Percentiles rank a stretch among this genome's conserved stretches.
phyloP scores from a whole-genome alignment of 202 grass and related monocot species.

The Elaeis oleifera region DNA sequence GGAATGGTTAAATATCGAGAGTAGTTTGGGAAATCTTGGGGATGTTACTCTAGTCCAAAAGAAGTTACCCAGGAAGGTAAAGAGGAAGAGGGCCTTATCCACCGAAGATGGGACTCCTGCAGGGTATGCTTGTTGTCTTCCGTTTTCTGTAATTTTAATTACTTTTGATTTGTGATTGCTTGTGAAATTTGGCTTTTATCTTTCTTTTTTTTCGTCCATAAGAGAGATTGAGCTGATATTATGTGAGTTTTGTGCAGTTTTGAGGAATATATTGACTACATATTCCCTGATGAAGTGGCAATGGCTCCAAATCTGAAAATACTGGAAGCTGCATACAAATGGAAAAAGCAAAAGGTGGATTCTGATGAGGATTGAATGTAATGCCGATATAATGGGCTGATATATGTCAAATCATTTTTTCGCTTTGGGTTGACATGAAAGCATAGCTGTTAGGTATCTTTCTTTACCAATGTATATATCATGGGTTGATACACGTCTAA shows the following conservation, averaged over 20 bases:
- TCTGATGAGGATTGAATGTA: conserved; percentile 39
- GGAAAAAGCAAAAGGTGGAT: conserved; percentile 74
- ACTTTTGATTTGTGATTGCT: not conserved
- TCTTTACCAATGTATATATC: no score
- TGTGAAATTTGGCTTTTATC: not conserved
- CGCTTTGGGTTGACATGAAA: no score
- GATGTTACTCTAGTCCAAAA: conserved; percentile 79
- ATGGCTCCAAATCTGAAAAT: conserved; percentile 80
- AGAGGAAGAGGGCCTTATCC: conserved; percentile 70
- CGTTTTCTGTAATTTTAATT: conserved; percentile 10
- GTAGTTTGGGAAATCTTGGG: conserved; percentile 55
- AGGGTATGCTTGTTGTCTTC: conserved; percentile 41
- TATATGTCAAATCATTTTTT: no score
- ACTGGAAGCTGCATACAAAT: conserved; percentile 77
- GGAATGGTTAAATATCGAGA: conserved; percentile 82
- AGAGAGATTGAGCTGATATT: conserved; percentile 22
- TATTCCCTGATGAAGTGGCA: conserved; percentile 83
- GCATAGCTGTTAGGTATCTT: no score
- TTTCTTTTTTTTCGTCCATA: not conserved
- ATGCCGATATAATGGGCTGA: no score
- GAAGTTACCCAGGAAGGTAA: conserved; percentile 77
- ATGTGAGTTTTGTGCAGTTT: conserved; percentile 41
- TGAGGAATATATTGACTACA: conserved; percentile 88
- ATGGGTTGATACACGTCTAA: no score
- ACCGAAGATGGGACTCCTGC: conserved; percentile 62